Evolutionary conservation across 306 rosid genomes (phyloP), one percentile per base, ranked within the genome.

Genomic region (Vicia villosa): DNA sequence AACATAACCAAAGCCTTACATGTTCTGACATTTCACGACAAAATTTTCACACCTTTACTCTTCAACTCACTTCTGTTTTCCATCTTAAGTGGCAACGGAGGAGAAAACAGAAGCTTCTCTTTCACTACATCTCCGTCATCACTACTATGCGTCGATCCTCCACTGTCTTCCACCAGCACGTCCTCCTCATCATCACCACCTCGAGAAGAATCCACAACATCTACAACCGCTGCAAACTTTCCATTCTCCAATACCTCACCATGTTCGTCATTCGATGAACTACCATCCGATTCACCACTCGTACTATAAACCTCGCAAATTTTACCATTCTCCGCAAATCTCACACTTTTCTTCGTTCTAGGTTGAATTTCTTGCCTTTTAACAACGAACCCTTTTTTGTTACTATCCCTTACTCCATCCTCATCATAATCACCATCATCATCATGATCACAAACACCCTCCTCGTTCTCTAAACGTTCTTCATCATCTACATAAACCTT

Each of bases 51-150:
- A 42, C 81, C 83, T 70, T 77, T 83, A 70, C 81, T 83, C 73
- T 67, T 56, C 73, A 57, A 70, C 30, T 79, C 97, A 42, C 67
- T 79, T 73, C 83, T 86, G 34, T 83, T 74, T 79, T 89, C 99
- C 99, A 95, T 95, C 75, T 83, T 86, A 59, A 87, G 65, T 15
- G 96, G 97, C 81, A 87, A 63, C 17, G 99, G 97, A 47, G 97
- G 82, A 8, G 96, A 80, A 77, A 87, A 89, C 49, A 85, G 45
- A 74, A 79, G 38, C 68, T 50, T 78, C 30, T 66, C 88, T 77
- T 61, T 67, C 69, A 58, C 67, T 38, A 66, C 66, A 70, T 37
- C 41, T 45, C 81, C 88, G 68, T 87, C 82, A 16, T 86, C 84
- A 10, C 86, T 87, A 74, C 82, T 56, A 58, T n/a, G 63, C 0